These are phyloP conservation scores for Sclerotinia spermophila DNA, from an alignment of 2,329 filamentous ascomycete genomes.

Conservation along the genomic window DNA sequence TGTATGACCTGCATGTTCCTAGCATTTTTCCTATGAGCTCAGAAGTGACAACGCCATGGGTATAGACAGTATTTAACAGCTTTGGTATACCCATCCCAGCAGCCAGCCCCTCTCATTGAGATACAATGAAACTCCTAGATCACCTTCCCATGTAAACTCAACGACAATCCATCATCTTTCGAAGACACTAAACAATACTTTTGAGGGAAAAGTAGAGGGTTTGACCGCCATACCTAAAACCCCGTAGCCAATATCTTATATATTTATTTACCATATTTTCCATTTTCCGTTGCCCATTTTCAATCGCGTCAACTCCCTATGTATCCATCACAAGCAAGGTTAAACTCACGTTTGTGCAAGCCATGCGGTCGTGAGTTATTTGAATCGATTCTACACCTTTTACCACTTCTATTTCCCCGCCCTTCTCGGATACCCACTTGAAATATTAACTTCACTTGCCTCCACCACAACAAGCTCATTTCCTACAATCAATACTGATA, in stretches of 20 bases:
- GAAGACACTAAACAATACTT: fast-evolving
- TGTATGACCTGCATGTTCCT: background rate
- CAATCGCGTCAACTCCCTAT: no score
- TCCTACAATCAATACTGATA: background rate
- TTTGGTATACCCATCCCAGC: background rate
- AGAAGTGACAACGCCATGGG: no score
- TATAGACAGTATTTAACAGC: background rate
- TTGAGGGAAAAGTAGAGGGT: background rate
- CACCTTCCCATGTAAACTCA: background rate
- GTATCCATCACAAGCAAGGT: no score
- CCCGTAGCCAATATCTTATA: background rate
- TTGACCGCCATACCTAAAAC: background rate
- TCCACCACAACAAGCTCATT: background rate
- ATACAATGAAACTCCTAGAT: background rate
- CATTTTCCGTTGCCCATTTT: background rate
- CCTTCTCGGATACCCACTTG: no score
- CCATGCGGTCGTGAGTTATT: no score
- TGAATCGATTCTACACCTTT: no score
- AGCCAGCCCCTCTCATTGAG: background rate
- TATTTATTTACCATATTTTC: background rate
- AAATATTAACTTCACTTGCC: no score
- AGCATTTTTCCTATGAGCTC: no score
- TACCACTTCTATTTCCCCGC: no score
- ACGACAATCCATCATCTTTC: fast-evolving
- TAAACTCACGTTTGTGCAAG: no score